Evolutionary conservation across 2,329 filamentous ascomycete species (phyloP).

Genomic region (Alternaria alternata): DNA sequence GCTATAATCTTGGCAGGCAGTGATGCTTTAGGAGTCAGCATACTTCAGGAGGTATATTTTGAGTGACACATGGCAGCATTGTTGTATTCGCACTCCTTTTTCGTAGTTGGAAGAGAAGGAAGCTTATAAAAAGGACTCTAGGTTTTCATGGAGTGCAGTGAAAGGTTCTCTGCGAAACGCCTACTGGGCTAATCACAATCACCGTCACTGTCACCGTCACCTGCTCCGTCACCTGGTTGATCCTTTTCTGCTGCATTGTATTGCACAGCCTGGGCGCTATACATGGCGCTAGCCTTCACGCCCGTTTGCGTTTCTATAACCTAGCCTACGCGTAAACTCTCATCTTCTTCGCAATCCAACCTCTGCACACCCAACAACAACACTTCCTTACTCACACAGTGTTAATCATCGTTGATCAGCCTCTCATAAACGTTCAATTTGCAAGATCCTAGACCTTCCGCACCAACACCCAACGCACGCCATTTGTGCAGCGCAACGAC

Average conservation of each 20-base stretch:
- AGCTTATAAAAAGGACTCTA: background rate
- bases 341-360: background rate
- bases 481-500: background rate
- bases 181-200: background rate
- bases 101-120: background rate
- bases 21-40: background rate
- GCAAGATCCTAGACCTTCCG: background rate
- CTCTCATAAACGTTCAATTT: background rate
- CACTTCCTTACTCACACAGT: background rate
- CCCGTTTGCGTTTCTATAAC: background rate
- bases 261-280: background rate
- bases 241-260: background rate
- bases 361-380: background rate
- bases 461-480: background rate
- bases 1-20: background rate
- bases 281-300: background rate
- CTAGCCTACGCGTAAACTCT: background rate
- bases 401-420: background rate
- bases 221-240: background rate
- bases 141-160: background rate
- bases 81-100: rapidly evolving
- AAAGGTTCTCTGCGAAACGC: background rate
- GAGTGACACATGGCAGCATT: background rate
- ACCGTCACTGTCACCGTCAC: background rate
- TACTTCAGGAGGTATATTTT: background rate